Conservation (phyloP, 257 asterid genomes). For the Dorcoceras hygrometricum region DNA sequence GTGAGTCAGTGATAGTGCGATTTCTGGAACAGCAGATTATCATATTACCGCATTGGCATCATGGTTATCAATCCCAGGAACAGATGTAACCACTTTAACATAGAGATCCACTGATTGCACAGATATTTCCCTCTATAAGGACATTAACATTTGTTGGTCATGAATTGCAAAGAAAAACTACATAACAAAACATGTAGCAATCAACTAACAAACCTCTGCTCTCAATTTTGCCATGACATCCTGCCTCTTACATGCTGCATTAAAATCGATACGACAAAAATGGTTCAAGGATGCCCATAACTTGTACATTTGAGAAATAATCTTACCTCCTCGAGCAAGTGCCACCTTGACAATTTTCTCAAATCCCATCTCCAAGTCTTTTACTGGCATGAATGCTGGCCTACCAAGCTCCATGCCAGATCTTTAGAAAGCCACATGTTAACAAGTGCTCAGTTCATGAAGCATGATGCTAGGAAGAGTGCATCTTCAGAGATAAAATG, state of each 20-base stretch:
- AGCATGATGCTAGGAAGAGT: slow-evolving; percentile 14
- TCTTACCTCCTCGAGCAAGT: slow-evolving; percentile 89
- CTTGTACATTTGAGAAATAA: neutral
- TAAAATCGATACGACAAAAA: slow-evolving; percentile 8
- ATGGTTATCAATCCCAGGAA: slow-evolving; percentile 71
- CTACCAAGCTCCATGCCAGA: slow-evolving; percentile 68
- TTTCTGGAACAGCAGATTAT: neutral
- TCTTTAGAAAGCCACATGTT: slow-evolving; percentile 37
- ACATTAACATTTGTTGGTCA: slow-evolving; percentile 23
- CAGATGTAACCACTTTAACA: slow-evolving; percentile 75
- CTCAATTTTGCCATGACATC: slow-evolving; percentile 67
- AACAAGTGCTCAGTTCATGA: slow-evolving; percentile 23
- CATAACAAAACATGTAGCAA: slow-evolving; percentile 3
- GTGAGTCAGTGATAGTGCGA: neutral
- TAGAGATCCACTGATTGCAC: slow-evolving; percentile 67
- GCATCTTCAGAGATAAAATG: slow-evolving; percentile 13
- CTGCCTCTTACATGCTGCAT: slow-evolving; percentile 81
- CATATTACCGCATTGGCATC: slow-evolving; percentile 46
- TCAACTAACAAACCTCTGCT: slow-evolving; percentile 55
- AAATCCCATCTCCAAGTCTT: slow-evolving; percentile 85
- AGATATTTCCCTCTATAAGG: slow-evolving; percentile 67
- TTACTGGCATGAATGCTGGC: slow-evolving; percentile 85
- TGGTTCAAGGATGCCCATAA: slow-evolving; percentile 10
- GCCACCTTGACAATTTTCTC: slow-evolving; percentile 87
- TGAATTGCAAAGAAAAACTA: slow-evolving; percentile 10